A percentile compares a stretch with the other conserved stretches of the same genome.
Conservation (phyloP, 495 filamentous ascomycete genomes). For the Bryoglossum gracile region DNA sequence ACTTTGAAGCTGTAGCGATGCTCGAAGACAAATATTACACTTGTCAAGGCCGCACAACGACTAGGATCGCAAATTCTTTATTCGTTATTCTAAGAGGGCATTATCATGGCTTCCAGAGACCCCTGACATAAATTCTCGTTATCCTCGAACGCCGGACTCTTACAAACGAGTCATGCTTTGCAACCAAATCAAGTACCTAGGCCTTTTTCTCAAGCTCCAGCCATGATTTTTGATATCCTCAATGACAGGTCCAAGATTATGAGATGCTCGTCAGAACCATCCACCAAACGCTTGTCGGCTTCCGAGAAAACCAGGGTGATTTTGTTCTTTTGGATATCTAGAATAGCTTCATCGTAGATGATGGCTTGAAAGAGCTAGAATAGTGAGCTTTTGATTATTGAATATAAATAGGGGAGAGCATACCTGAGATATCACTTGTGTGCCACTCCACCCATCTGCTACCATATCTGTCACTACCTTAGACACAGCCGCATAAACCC, state of each 20-base stretch:
- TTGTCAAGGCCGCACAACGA: no score
- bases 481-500: constrained; percentile 64
- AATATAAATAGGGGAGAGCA: constrained; percentile 7
- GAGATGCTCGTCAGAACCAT: constrained; percentile 95
- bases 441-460: constrained; percentile 97
- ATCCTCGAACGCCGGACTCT: not conserved
- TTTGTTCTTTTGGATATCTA: constrained; percentile 80
- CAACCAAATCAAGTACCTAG: not conserved
- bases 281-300: constrained; percentile 87
- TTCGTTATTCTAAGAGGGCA: no score
- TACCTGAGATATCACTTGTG: constrained; percentile 75
- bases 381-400: constrained; percentile 7
- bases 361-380: constrained; percentile 73
- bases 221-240: constrained; percentile 69
- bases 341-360: constrained; percentile 75
- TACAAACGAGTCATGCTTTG: constrained; percentile 3
- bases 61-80: no score
- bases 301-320: constrained; percentile 88
- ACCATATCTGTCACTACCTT: constrained; percentile 81
- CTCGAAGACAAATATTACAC: no score
- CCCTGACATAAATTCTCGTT: not conserved
- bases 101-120: no score
- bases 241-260: constrained; percentile 79
- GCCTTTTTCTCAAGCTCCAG: constrained; percentile 23
- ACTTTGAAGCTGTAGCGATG: no score